Conservation (phyloP, 2,329 filamentous ascomycete species). For the Metarhizium album region DNA sequence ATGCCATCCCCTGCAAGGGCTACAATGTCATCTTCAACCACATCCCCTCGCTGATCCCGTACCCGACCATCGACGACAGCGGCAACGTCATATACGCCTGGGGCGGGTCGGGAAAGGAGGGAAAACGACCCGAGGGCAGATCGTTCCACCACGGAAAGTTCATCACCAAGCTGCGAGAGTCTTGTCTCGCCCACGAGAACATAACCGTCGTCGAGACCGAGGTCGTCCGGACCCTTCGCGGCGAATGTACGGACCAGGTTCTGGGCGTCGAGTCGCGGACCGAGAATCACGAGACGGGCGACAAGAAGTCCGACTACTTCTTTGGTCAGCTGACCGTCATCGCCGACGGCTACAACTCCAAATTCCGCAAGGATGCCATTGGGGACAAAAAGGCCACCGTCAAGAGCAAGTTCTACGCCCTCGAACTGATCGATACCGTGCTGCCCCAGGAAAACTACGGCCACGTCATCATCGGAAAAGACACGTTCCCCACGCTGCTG, state of each 20-base stretch:
- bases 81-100: slow-evolving; percentile 29
- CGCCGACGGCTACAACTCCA: slow-evolving; percentile 85
- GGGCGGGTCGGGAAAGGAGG: slow-evolving; percentile 23
- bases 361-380: slow-evolving; percentile 76
- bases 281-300: slow-evolving; percentile 40
- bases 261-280: slow-evolving; percentile 74
- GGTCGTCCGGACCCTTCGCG: slow-evolving; percentile 63
- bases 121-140: slow-evolving; percentile 52
- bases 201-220: slow-evolving; percentile 89
- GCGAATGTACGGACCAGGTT: slow-evolving; percentile 57
- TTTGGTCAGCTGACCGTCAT: slow-evolving; percentile 83
- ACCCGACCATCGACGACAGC: slow-evolving; percentile 52
- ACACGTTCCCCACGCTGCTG: slow-evolving; percentile 62
- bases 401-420: slow-evolving; percentile 82
- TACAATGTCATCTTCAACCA: slow-evolving; percentile 82
- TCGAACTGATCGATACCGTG: slow-evolving; percentile 81
- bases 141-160: slow-evolving; percentile 94
- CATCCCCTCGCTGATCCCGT: slow-evolving; percentile 63
- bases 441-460: slow-evolving; percentile 68
- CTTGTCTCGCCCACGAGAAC: slow-evolving; percentile 65
- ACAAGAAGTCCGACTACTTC: slow-evolving; percentile 60
- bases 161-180: slow-evolving; percentile 67
- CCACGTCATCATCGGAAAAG: slow-evolving; percentile 75
- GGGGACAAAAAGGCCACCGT: slow-evolving; percentile 50
- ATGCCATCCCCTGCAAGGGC: slow-evolving; percentile 70